Base-by-base conservation (phyloP, 2,329 filamentous ascomycete species). In the Pseudocercospora pini-densiflorae region DNA sequence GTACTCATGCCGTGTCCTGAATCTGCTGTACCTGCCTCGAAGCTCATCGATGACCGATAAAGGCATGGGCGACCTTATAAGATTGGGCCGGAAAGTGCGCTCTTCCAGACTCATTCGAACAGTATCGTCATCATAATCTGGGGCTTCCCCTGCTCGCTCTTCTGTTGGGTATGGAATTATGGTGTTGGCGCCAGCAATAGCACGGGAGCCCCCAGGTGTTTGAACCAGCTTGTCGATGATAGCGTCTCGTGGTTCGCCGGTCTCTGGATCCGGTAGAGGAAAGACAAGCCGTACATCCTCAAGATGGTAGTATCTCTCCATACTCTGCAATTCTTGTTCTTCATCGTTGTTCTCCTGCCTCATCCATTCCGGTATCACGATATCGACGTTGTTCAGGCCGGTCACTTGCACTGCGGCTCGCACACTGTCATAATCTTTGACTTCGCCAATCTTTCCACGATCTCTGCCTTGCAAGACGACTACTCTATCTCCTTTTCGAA, bases 381-480 rank as follows among this genome's bases (percentile, higher is more conserved):
- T 74, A 79, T 83, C 80, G 74, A 82, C 69, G 77, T 73, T 72
- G 67, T 84, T 84, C 59, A 83, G 31, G 23, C 76, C 79, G 55
- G 75, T 74, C 36, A 85, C 66, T 6, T 72, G 66, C 45, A 81
- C 73, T 9, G 72, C 68, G 29, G 79, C 77, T 14, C 70, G 72
- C 1, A 79, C 73, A 1, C 71, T 61, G 12, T 78, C 81, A 54
- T 96, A 82, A 1, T 82, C 78, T 66, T 77, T 79, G 53, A 98
- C 87, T n/a, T 82, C 81, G 59, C 92, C 92, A 79, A 99, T 95
- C 81, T 90, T 92, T 74, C 93, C 93, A 81, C 89, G 91, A 75
- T 95, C 91, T 40, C 85, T 86, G 8, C 94, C 94, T 67, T 90
- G 88, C 62, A 93, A 81, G 65, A 98, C 81, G 61, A 94, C 92